Evolutionary conservation across 345 rosid genomes (phyloP).

Genomic region (Moricandia moricandioides): DNA sequence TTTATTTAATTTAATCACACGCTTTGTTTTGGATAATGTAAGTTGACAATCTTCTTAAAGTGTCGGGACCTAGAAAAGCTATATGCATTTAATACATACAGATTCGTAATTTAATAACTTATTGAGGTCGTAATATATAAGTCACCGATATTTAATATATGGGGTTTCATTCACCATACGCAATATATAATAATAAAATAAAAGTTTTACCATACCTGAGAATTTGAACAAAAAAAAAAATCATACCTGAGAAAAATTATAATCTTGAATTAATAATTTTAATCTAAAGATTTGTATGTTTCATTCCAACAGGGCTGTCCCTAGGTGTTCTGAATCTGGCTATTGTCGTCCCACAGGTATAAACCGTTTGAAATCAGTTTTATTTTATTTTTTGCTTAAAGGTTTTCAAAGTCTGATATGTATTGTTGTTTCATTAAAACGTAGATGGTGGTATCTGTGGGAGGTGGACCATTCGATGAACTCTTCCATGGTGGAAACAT

Average conservation of each 20-base stretch:
- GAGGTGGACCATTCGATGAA: conserved; percentile 69
- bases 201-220: background rate
- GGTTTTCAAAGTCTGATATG: background rate
- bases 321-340: conserved; percentile 39
- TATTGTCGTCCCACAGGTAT: conserved; percentile 40
- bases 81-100: conserved; percentile 12
- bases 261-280: background rate
- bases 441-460: conserved; percentile 73
- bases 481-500: conserved; percentile 80
- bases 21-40: conserved; percentile 31
- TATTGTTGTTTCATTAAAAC: conserved; percentile 3
- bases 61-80: conserved; percentile 17
- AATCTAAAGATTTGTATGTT: conserved; percentile 5
- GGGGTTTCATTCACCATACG: background rate
- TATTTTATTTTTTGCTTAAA: too few species aligned
- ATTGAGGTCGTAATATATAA: conserved; percentile 20
- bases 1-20: background rate
- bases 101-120: conserved; percentile 12
- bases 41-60: conserved; percentile 22
- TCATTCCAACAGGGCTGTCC: conserved; percentile 27
- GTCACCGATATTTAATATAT: conserved; percentile 1
- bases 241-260: background rate
- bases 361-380: background rate
- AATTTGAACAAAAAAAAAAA: too few species aligned
- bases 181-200: background rate